Evolutionary conservation across 805 yeast species (phyloP).

Genomic region (Hanseniaspora opuntiae): DNA sequence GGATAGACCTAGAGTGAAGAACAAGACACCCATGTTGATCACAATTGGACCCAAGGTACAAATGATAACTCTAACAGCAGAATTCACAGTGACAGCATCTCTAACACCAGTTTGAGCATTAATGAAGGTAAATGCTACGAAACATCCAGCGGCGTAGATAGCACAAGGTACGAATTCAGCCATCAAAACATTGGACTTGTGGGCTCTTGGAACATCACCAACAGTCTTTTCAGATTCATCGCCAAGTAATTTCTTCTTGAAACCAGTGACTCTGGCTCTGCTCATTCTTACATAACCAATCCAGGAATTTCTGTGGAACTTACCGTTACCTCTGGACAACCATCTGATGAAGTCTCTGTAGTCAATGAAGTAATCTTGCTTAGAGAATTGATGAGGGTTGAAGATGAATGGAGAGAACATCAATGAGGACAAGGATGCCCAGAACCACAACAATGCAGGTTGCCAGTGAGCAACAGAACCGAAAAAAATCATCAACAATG

Average conservation of each 20-base stretch:
- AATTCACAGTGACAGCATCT: slow-evolving; percentile 43
- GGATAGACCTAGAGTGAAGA: slow-evolving; percentile 64
- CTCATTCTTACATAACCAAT: slow-evolving; percentile 70
- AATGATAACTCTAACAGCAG: slow-evolving; percentile 56
- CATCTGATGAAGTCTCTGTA: slow-evolving; percentile 86
- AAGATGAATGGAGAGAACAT: slow-evolving; percentile 85
- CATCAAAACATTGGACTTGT: slow-evolving; percentile 55
- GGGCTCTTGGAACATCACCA: slow-evolving; percentile 75
- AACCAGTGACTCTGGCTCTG: slow-evolving; percentile 76
- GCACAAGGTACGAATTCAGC: slow-evolving; percentile 62
- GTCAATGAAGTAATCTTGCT: slow-evolving; percentile 92
- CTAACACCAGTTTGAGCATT: slow-evolving; percentile 78
- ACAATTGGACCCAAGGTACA: slow-evolving; percentile 86
- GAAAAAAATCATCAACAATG: slow-evolving; percentile 54
- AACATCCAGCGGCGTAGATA: slow-evolving; percentile 65
- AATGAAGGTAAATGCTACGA: slow-evolving; percentile 65
- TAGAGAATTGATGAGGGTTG: slow-evolving; percentile 95
- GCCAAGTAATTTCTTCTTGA: slow-evolving; percentile 59
- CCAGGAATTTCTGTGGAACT: slow-evolving; percentile 84
- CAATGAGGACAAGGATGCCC: slow-evolving; percentile 82
- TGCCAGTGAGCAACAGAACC: slow-evolving; percentile 79
- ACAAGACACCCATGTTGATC: slow-evolving; percentile 73
- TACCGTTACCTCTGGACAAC: slow-evolving; percentile 81
- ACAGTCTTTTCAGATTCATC: slow-evolving; percentile 71
- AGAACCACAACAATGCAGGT: slow-evolving; percentile 89